Evolutionary conservation across 179 eudicot species (phyloP).

Genomic region (Carnegiea gigantea): DNA sequence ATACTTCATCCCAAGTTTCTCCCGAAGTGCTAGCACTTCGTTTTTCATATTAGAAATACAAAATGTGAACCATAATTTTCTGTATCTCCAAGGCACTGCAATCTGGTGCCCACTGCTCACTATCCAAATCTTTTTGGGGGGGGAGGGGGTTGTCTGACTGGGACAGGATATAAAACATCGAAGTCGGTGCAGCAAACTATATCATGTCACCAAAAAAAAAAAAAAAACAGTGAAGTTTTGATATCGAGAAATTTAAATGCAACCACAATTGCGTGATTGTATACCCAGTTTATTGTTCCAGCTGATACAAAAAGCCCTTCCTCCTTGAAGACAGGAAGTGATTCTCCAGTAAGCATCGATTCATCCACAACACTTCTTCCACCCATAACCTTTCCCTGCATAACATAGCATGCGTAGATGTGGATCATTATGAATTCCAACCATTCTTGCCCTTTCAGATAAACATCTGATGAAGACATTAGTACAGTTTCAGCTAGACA

Average conservation of each 20-base stretch:
- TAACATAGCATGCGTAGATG: constrained; percentile 14
- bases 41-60: not conserved
- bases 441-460: not conserved
- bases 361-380: constrained; percentile 99
- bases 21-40: not conserved
- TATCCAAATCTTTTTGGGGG: not conserved
- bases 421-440: constrained; percentile 14
- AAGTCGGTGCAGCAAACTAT: not conserved
- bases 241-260: not conserved
- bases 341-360: constrained; percentile 98
- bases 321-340: constrained; percentile 93
- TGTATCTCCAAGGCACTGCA: not conserved
- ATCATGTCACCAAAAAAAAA: not conserved
- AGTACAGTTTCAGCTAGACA: constrained; percentile 4
- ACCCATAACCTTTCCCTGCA: constrained; percentile 81
- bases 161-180: not conserved
- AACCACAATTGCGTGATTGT: not conserved
- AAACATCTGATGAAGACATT: constrained; percentile 7
- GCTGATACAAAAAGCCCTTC: constrained; percentile 73
- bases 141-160: not conserved
- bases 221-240: not conserved
- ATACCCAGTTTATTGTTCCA: constrained; percentile 97
- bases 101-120: not conserved
- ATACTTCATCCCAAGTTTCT: not conserved
- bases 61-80: not conserved